phyloP scores from a whole-genome alignment of 2,329 filamentous ascomycete species.

The Colletotrichum salicis region DNA sequence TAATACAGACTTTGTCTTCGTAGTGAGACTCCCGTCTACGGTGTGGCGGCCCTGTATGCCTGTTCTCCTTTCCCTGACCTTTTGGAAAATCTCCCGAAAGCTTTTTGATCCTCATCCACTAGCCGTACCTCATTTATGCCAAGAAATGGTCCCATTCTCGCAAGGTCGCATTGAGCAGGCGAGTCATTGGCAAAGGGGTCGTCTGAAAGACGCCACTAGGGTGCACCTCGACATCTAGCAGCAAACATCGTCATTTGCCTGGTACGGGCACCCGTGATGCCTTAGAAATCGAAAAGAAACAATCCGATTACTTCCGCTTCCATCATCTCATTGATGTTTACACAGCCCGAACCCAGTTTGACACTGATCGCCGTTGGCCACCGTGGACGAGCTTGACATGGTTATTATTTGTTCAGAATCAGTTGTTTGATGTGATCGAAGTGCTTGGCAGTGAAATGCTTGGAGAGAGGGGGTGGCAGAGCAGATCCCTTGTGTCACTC shows the following conservation, averaged over 20 bases:
- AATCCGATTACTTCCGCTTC: slow-evolving; percentile 13
- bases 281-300: not conserved
- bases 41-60: not conserved
- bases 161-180: slow-evolving; percentile 4
- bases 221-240: not conserved
- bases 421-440: not conserved
- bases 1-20: not conserved
- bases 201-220: slow-evolving; percentile 9
- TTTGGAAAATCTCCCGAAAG: not conserved
- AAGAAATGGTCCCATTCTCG: not conserved
- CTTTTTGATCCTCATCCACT: not conserved
- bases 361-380: not conserved
- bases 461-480: not conserved
- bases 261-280: not conserved
- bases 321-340: slow-evolving; percentile 22
- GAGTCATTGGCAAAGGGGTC: slow-evolving; percentile 20
- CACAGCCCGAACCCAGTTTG: not conserved
- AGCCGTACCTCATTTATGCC: not conserved
- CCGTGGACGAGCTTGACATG: not conserved
- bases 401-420: not conserved
- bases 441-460: not conserved
- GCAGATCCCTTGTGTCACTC: not conserved
- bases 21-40: not conserved
- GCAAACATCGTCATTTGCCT: slow-evolving; percentile 19
- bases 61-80: not conserved